A percentile compares a stretch with the other conserved stretches of the same genome.
phyloP scores from a whole-genome alignment of 345 rosid genomes.

The Bretschneidera sinensis region DNA sequence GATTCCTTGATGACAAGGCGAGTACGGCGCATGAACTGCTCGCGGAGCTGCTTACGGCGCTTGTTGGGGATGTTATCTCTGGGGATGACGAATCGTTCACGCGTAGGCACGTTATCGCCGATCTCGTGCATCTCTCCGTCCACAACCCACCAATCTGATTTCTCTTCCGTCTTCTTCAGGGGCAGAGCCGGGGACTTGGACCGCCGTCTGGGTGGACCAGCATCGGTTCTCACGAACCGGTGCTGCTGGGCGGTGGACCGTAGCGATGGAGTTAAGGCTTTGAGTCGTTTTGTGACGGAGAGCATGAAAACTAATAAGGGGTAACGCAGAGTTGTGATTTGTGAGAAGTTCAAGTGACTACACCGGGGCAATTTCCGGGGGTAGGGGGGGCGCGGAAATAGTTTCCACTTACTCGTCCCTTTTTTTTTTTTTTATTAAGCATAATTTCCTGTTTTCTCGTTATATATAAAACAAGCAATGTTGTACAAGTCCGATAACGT shows the following conservation, averaged over 20 bases:
- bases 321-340: too few species aligned
- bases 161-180: slow-evolving; percentile 48
- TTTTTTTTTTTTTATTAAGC: too few species aligned
- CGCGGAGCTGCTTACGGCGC: slow-evolving; percentile 95
- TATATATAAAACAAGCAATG: too few species aligned
- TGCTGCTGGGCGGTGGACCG: slow-evolving; percentile 22
- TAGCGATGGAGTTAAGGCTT: slow-evolving; percentile 21
- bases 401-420: too few species aligned
- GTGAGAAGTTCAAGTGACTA: too few species aligned
- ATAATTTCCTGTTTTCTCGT: too few species aligned
- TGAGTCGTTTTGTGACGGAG: slow-evolving; percentile 25
- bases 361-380: too few species aligned
- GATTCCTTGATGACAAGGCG: slow-evolving; percentile 91
- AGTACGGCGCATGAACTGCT: slow-evolving; percentile 98
- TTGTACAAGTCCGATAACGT: too few species aligned
- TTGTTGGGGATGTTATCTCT: slow-evolving; percentile 85
- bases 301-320: slow-evolving; percentile 17
- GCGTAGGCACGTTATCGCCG: slow-evolving; percentile 88
- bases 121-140: slow-evolving; percentile 99
- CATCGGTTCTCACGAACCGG: slow-evolving; percentile 36
- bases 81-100: slow-evolving; percentile 91
- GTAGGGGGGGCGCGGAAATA: too few species aligned
- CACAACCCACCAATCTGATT: slow-evolving; percentile 94
- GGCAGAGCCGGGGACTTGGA: slow-evolving; percentile 38
- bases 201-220: slow-evolving; percentile 55